Conservation (phyloP, 257 asterid genomes). For the Catharanthus roseus region DNA sequence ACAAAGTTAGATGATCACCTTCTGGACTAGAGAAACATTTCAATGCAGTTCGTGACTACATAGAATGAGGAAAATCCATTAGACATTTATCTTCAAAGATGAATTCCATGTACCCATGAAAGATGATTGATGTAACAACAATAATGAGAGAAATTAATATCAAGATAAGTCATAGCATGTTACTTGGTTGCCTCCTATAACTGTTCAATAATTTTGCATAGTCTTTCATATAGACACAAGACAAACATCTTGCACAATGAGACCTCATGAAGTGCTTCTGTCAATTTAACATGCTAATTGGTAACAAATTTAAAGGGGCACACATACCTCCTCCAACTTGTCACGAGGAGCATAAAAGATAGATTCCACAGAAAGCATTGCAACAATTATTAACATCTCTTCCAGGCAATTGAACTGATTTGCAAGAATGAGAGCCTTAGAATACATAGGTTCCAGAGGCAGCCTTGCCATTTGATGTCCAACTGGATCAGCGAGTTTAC, state of each 20-base stretch:
- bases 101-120: constrained; percentile 12
- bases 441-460: constrained; percentile 83
- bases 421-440: constrained; percentile 90
- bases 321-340: constrained; percentile 84
- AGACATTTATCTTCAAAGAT: constrained; percentile 20
- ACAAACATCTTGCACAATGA: not conserved
- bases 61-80: constrained; percentile 12
- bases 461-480: constrained; percentile 91
- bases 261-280: too few species aligned
- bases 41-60: constrained; percentile 73
- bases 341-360: constrained; percentile 89
- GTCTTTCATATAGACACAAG: too few species aligned
- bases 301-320: not conserved
- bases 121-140: not conserved
- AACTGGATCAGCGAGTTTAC: constrained; percentile 74
- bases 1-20: constrained; percentile 90
- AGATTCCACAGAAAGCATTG: constrained; percentile 93
- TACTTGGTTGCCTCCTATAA: too few species aligned
- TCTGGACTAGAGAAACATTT: constrained; percentile 75
- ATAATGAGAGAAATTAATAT: not conserved
- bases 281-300: not conserved
- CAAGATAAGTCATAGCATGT: not conserved
- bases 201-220: too few species aligned
- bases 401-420: constrained; percentile 76
- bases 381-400: constrained; percentile 76